Evolutionary conservation across 2,329 filamentous ascomycete species (phyloP).

Genomic region (Amauroascus verrucosus): DNA sequence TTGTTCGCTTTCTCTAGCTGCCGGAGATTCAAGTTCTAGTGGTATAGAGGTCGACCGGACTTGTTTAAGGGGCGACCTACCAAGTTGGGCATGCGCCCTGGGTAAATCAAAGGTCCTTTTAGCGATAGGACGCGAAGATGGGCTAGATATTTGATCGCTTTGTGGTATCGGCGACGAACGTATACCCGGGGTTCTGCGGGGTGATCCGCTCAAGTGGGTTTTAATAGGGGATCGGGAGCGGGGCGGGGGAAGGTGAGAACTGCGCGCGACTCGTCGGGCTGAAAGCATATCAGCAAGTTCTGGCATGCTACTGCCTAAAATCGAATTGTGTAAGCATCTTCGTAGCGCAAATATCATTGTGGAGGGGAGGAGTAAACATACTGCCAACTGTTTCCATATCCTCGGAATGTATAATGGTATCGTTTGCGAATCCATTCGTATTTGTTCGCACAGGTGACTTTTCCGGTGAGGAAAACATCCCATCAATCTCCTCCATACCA

Average conservation of each 20-base stretch:
- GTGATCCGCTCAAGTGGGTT: slow-evolving; percentile 33
- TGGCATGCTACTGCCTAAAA: slow-evolving; percentile 33
- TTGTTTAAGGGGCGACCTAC: slow-evolving; percentile 29
- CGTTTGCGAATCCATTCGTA: slow-evolving; percentile 28
- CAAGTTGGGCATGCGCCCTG: slow-evolving; percentile 21
- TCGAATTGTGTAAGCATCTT: slow-evolving; percentile 1
- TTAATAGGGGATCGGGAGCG: slow-evolving; percentile 39
- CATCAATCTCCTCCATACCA: slow-evolving; percentile 79
- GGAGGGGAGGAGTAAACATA: slow-evolving; percentile 30
- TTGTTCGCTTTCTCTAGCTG: slow-evolving; percentile 16
- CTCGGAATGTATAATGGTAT: slow-evolving; percentile 44
- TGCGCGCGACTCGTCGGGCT: slow-evolving; percentile 26
- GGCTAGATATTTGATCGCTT: slow-evolving; percentile 30
- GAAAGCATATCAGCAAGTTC: slow-evolving; percentile 35
- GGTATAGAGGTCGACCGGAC: slow-evolving; percentile 28
- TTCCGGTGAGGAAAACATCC: slow-evolving; percentile 78
- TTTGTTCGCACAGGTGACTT: slow-evolving; percentile 42
- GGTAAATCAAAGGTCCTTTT: slow-evolving; percentile 19
- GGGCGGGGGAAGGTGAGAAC: slow-evolving; percentile 30
- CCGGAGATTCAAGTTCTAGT: slow-evolving; percentile 21
- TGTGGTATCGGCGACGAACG: slow-evolving; percentile 34
- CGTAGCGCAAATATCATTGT: neutral
- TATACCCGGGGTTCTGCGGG: slow-evolving; percentile 34
- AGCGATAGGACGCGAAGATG: slow-evolving; percentile 25
- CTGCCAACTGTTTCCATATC: slow-evolving; percentile 56